These are phyloP conservation scores for Eucalyptus sp. DNA, from an alignment of 345 rosid genomes.

Conservation along the genomic window DNA sequence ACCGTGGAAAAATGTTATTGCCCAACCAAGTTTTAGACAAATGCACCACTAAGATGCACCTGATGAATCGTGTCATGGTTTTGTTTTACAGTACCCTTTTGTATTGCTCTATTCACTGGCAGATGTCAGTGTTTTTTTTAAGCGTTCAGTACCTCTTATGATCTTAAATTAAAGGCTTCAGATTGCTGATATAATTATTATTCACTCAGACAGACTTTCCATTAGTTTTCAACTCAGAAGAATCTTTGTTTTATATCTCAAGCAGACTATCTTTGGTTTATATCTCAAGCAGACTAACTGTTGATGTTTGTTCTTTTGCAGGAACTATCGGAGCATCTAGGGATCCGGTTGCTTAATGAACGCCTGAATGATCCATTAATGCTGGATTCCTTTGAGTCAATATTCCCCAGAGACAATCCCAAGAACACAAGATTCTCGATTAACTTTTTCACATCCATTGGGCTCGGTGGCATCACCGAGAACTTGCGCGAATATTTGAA, in stretches of 20 bases:
- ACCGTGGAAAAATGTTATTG: neutral
- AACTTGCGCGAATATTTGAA: slow-evolving; percentile 78
- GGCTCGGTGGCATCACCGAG: slow-evolving; percentile 96
- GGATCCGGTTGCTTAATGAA: slow-evolving; percentile 42
- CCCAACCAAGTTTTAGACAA: neutral
- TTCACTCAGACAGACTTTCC: neutral
- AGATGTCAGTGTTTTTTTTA: neutral
- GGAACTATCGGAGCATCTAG: slow-evolving; percentile 91
- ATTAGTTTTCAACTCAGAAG: neutral
- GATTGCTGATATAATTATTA: neutral
- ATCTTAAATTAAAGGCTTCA: neutral
- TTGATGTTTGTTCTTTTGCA: slow-evolving; percentile 15
- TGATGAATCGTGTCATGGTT: neutral
- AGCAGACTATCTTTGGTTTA: neutral
- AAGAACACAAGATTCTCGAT: slow-evolving; percentile 87
- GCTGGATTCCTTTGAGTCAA: slow-evolving; percentile 10
- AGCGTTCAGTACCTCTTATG: neutral
- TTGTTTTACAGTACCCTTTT: neutral
- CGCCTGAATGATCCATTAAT: neutral
- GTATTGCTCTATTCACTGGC: neutral
- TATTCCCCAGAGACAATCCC: slow-evolving; percentile 84
- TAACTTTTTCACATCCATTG: slow-evolving; percentile 92
- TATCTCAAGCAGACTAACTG: neutral
- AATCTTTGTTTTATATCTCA: neutral
- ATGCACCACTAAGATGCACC: neutral